phyloP scores from a whole-genome alignment of 441 rosid species.

The Lepidium campestre region DNA sequence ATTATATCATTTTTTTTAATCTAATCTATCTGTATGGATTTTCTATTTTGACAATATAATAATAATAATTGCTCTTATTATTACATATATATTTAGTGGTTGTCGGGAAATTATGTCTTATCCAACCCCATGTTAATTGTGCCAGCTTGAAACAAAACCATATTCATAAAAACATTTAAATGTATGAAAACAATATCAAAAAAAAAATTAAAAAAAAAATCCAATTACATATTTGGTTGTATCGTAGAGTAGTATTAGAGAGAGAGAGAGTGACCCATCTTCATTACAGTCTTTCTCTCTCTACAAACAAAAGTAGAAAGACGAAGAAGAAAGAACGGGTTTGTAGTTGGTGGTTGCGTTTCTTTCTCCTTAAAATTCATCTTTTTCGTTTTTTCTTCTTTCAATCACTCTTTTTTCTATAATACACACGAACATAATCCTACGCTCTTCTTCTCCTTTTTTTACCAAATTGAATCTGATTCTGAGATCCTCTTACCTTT shows the following conservation, averaged over 20 bases:
- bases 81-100: slow-evolving; percentile 10
- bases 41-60: background rate
- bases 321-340: slow-evolving; percentile 32
- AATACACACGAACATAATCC: background rate
- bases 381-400: background rate
- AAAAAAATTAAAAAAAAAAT: background rate
- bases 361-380: slow-evolving; percentile 25
- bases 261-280: slow-evolving; percentile 23
- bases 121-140: slow-evolving; percentile 24
- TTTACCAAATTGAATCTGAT: slow-evolving; percentile 13
- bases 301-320: slow-evolving; percentile 19
- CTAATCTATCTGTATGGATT: background rate
- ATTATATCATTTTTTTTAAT: background rate
- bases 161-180: background rate
- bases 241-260: background rate
- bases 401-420: background rate
- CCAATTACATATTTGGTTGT: background rate
- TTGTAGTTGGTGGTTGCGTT: slow-evolving; percentile 37
- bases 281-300: slow-evolving; percentile 14
- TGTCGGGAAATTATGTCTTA: slow-evolving; percentile 25
- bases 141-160: slow-evolving; percentile 12
- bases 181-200: background rate
- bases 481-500: slow-evolving; percentile 4
- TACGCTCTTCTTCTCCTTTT: background rate
- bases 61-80: background rate